Evolutionary conservation across 2,329 filamentous ascomycete species (phyloP).

Genomic region (Aspergillus niger): DNA sequence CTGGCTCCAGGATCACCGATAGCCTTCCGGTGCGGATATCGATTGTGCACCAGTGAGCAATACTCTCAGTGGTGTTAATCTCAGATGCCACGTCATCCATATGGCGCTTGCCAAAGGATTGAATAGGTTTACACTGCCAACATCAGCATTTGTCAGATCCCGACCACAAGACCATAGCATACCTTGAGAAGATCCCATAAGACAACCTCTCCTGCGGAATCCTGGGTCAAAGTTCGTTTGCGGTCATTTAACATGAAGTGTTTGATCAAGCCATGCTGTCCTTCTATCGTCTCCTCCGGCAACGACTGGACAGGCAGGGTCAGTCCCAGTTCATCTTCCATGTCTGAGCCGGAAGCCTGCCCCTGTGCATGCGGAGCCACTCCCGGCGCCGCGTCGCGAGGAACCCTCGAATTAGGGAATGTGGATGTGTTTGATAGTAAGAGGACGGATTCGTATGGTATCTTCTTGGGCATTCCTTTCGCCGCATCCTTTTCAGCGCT

Average conservation of each 20-base stretch:
- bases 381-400: conserved; percentile 58
- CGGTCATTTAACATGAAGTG: conserved; percentile 89
- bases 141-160: conserved; percentile 20
- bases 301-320: conserved; percentile 67
- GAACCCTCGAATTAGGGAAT: conserved; percentile 64
- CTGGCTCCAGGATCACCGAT: conserved; percentile 87
- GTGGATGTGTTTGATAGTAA: conserved; percentile 80
- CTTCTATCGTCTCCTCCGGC: conserved; percentile 83
- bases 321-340: conserved; percentile 51
- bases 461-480: conserved; percentile 48
- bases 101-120: conserved; percentile 91
- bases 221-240: conserved; percentile 82
- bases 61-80: conserved; percentile 83
- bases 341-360: conserved; percentile 55
- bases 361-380: conserved; percentile 56
- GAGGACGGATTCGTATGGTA: conserved; percentile 76
- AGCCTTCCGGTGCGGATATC: conserved; percentile 90
- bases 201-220: conserved; percentile 92
- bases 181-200: conserved; percentile 92
- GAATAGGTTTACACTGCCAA: conserved; percentile 74
- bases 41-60: conserved; percentile 94
- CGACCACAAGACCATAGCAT: conserved; percentile 25
- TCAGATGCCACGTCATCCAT: conserved; percentile 87
- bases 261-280: conserved; percentile 93
- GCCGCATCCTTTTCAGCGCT: conserved; percentile 15